phyloP scores from a whole-genome alignment of 305 asterid genomes.

The Ajuga reptans region DNA sequence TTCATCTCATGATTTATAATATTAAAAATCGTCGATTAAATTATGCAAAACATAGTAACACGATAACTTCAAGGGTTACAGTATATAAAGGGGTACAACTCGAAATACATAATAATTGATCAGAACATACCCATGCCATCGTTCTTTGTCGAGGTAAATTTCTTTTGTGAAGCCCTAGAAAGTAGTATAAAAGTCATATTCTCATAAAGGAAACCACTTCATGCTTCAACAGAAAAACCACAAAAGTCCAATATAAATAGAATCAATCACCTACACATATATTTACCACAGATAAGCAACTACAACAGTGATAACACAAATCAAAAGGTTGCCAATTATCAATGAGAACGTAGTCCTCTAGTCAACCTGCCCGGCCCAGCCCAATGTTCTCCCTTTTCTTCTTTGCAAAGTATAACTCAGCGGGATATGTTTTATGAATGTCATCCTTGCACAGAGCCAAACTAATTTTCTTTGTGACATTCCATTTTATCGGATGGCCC shows the following conservation, averaged over 20 bases:
- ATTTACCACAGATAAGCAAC: neutral
- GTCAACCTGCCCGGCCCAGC: neutral
- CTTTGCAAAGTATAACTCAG: neutral
- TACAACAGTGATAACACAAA: neutral
- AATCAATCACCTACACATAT: neutral
- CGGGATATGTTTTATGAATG: too few species aligned
- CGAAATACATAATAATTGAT: conserved; percentile 10
- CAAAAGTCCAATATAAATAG: neutral
- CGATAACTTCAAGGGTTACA: conserved; percentile 4
- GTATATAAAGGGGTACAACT: conserved; percentile 11
- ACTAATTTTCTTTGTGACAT: too few species aligned
- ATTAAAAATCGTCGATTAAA: neutral
- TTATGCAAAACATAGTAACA: conserved; percentile 7
- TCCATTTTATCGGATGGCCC: too few species aligned
- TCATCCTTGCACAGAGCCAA: too few species aligned
- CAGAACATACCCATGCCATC: conserved; percentile 85
- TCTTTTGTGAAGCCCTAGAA: conserved; percentile 92
- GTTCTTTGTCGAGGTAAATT: conserved; percentile 83
- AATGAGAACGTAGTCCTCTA: neutral
- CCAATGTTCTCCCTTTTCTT: neutral
- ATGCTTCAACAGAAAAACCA: conserved; percentile 14
- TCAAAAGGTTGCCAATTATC: conserved; percentile 13
- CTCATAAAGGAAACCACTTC: conserved; percentile 12
- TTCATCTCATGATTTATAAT: neutral
- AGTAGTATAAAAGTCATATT: conserved; percentile 20